Percentiles rank a stretch among this genome's conserved stretches.
These are phyloP conservation scores for Dichomitus squalens DNA, from an alignment of 1,284 basidiomycete species.

Conservation along the genomic window DNA sequence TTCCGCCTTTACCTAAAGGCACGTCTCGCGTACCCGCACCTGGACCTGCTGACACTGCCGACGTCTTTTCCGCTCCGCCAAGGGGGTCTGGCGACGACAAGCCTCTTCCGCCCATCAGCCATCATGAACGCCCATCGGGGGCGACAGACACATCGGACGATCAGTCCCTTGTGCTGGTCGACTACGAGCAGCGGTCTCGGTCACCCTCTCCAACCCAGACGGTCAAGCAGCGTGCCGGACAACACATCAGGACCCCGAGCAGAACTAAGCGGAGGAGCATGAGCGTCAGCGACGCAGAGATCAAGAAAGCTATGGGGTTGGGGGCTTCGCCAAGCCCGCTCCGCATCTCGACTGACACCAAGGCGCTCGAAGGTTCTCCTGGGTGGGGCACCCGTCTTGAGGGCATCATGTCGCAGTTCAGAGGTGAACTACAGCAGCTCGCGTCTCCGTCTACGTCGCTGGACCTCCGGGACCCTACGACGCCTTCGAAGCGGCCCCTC, in stretches of 20 bases:
- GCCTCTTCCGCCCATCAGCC: constrained; percentile 62
- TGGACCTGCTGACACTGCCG: constrained; percentile 49
- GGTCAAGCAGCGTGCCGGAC: constrained; percentile 25
- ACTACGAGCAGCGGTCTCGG: constrained; percentile 39
- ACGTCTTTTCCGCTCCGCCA: constrained; percentile 49
- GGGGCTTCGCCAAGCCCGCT: constrained; percentile 39
- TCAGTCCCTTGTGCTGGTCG: constrained; percentile 56
- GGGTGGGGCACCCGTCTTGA: constrained; percentile 54
- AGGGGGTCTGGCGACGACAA: constrained; percentile 43
- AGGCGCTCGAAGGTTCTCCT: constrained; percentile 32
- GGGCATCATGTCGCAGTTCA: constrained; percentile 69
- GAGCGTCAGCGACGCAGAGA: constrained; percentile 71
- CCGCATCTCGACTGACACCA: constrained; percentile 31
- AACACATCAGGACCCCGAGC: constrained; percentile 30
- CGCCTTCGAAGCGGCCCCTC: constrained; percentile 47
- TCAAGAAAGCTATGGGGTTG: constrained; percentile 48
- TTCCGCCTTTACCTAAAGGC: constrained; percentile 67
- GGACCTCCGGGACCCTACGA: constrained; percentile 66
- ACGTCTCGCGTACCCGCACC: constrained; percentile 35
- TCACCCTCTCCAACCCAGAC: constrained; percentile 37
- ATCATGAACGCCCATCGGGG: constrained; percentile 32
- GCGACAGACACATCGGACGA: constrained; percentile 48
- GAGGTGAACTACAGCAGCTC: constrained; percentile 66
- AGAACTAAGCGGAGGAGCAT: constrained; percentile 68
- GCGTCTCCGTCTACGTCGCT: constrained; percentile 57